Evolutionary conservation across 257 asterid species (phyloP).

Genomic region (Nicotiana obtusifolia): DNA sequence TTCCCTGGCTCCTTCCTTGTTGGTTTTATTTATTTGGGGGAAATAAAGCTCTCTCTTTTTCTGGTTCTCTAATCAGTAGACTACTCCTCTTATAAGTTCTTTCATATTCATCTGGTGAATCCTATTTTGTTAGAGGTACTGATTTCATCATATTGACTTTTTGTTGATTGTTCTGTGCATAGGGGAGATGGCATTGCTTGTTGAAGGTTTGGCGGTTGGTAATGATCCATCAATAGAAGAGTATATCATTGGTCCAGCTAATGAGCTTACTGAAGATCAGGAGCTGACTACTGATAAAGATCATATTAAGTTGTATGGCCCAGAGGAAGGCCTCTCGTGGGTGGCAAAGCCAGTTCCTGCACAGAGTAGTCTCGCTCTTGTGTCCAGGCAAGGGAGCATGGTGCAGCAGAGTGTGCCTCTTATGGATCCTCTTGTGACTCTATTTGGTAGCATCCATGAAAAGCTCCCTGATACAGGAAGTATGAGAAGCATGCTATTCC

Average conservation of each 20-base stretch:
- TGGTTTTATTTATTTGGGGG: background rate
- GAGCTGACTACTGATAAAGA: constrained; percentile 34
- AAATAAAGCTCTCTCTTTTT: background rate
- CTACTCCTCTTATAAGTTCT: background rate
- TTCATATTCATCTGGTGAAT: background rate
- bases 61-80: background rate
- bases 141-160: background rate
- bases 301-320: constrained; percentile 58
- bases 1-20: background rate
- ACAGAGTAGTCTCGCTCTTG: constrained; percentile 52
- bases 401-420: constrained; percentile 43
- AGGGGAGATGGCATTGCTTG: constrained; percentile 79
- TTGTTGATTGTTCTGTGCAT: constrained; percentile 12
- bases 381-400: constrained; percentile 65
- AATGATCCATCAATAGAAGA: constrained; percentile 65
- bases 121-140: background rate
- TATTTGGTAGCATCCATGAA: constrained; percentile 79
- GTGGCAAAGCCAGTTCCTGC: constrained; percentile 54
- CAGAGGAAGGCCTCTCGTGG: constrained; percentile 74
- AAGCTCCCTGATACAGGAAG: constrained; percentile 60
- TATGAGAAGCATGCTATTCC: constrained; percentile 79
- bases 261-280: constrained; percentile 41
- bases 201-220: constrained; percentile 67
- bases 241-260: constrained; percentile 60
- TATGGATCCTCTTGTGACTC: constrained; percentile 77